Conservation (phyloP, 2,329 filamentous ascomycete genomes). For the Paraphaeosphaeria minitans region DNA sequence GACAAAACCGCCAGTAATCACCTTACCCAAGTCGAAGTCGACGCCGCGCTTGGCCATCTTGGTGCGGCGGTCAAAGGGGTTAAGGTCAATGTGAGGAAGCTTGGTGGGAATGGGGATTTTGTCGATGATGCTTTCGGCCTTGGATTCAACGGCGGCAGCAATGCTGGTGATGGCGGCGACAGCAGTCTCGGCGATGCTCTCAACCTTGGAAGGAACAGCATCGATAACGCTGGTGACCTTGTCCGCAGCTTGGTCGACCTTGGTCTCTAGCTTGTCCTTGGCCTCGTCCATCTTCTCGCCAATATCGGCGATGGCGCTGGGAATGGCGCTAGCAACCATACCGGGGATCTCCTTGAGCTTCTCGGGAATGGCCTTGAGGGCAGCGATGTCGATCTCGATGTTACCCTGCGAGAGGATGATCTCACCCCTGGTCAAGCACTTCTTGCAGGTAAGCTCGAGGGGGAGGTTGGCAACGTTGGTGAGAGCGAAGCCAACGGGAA, state of each 20-base stretch:
- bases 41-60: slow-evolving; percentile 1
- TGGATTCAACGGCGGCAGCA: slow-evolving; percentile 32
- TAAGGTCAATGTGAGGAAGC: slow-evolving; percentile 3
- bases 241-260: background rate
- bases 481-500: slow-evolving; percentile 18
- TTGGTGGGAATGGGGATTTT: slow-evolving; percentile 16
- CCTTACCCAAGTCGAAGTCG: slow-evolving; percentile 18
- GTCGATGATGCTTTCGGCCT: slow-evolving; percentile 29
- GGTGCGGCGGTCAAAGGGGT: slow-evolving; percentile 3
- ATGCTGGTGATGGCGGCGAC: slow-evolving; percentile 15
- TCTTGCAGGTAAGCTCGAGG: slow-evolving; percentile 43
- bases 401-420: slow-evolving; percentile 39
- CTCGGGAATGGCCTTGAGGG: slow-evolving; percentile 33
- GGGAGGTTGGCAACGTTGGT: slow-evolving; percentile 27
- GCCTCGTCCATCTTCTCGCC: slow-evolving; percentile 19
- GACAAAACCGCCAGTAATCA: slow-evolving; percentile 42
- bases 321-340: slow-evolving; percentile 8
- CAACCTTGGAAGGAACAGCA: slow-evolving; percentile 6
- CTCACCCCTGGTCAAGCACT: slow-evolving; percentile 40
- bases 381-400: slow-evolving; percentile 33
- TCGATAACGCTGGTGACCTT: slow-evolving; percentile 1
- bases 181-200: background rate
- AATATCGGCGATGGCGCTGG: slow-evolving; percentile 29
- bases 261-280: slow-evolving; percentile 3
- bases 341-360: slow-evolving; percentile 8